phyloP scores from a whole-genome alignment of 1,284 basidiomycete species.

The Fomitopsis betulina region DNA sequence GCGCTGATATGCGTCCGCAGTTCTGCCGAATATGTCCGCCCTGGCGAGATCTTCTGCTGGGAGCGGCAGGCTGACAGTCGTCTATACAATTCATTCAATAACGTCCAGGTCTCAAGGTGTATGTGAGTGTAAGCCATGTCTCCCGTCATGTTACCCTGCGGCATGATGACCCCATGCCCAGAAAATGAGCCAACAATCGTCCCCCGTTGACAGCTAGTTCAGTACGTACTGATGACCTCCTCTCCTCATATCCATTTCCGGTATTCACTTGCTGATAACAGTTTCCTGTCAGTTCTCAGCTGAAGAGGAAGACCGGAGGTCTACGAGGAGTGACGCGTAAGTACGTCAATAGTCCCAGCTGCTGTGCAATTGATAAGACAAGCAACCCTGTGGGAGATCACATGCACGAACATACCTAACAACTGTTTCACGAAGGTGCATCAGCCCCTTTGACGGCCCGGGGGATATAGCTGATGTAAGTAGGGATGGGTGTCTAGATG shows the following conservation, averaged over 20 bases:
- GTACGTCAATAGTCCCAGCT: slow-evolving; percentile 63
- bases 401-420: slow-evolving; percentile 39
- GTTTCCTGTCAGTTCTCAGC: background rate
- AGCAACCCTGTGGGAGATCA: background rate
- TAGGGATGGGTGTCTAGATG: slow-evolving; percentile 74
- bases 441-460: slow-evolving; percentile 28
- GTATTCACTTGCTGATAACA: slow-evolving; percentile 51
- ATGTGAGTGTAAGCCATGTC: slow-evolving; percentile 55
- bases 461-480: slow-evolving; percentile 54
- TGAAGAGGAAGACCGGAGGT: too few species aligned
- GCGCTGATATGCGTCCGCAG: slow-evolving; percentile 24
- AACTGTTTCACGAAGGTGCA: slow-evolving; percentile 52
- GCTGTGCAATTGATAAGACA: slow-evolving; percentile 33
- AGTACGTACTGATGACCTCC: slow-evolving; percentile 74
- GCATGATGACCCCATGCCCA: slow-evolving; percentile 66
- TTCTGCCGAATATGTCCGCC: slow-evolving; percentile 13
- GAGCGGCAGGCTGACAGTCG: slow-evolving; percentile 25
- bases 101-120: background rate
- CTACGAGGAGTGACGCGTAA: too few species aligned
- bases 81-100: slow-evolving; percentile 25
- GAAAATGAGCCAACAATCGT: slow-evolving; percentile 52
- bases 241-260: slow-evolving; percentile 82
- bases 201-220: slow-evolving; percentile 76
- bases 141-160: slow-evolving; percentile 53
- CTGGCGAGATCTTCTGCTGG: slow-evolving; percentile 14